Conservation (phyloP, 345 rosid genomes). For the Citrus reticulata region DNA sequence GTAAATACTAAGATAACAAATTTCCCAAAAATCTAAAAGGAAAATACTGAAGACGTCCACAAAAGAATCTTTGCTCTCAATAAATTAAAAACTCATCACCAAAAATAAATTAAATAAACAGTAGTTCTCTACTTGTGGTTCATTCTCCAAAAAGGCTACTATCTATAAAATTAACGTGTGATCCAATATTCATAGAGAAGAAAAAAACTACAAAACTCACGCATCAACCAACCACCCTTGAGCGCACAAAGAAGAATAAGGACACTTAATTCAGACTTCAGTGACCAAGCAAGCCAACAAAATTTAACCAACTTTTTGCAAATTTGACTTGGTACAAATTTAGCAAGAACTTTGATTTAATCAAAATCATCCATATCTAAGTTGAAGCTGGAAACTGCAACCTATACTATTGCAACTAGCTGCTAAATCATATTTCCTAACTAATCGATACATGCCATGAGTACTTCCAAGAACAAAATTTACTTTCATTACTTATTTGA, state of each 20-base stretch:
- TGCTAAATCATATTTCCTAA: neutral
- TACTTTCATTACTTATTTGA: neutral
- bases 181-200: neutral
- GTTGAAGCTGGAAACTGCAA: neutral
- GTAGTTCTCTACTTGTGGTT: neutral
- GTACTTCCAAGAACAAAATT: neutral
- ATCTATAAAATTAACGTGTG: neutral
- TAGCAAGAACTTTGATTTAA: neutral
- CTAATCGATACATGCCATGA: too few species aligned
- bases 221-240: neutral
- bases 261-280: neutral
- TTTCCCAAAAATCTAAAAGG: neutral
- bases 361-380: neutral
- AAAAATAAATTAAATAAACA: neutral
- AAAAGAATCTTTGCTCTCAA: neutral
- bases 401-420: neutral
- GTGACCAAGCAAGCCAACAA: neutral
- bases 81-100: neutral
- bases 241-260: neutral
- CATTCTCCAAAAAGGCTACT: neutral
- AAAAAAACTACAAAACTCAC: neutral
- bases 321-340: neutral
- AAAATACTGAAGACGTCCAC: neutral
- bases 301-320: neutral
- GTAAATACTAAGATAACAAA: neutral